Conservation (phyloP, 495 filamentous ascomycete genomes). For the Bacidia gigantensis region DNA sequence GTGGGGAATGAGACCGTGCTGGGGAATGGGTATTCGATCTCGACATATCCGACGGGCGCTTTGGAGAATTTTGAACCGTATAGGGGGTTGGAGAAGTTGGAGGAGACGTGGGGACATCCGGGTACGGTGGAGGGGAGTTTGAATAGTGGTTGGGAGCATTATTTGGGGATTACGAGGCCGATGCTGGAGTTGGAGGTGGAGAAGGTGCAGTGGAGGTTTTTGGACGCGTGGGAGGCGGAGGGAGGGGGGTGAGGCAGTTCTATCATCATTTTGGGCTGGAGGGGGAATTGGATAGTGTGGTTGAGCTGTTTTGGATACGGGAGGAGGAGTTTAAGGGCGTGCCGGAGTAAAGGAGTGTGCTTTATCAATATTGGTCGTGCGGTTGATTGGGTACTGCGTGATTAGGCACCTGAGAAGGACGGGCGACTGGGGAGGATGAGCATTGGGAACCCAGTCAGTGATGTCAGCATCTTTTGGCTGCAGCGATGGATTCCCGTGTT, state of each 20-base stretch:
- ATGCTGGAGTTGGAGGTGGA: constrained; percentile 6
- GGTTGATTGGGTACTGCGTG: too few species aligned
- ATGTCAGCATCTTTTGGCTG: too few species aligned
- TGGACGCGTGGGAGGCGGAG: constrained; percentile 5
- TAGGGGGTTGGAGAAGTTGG: constrained; percentile 24
- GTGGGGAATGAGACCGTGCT: constrained; percentile 44
- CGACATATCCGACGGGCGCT: constrained; percentile 32
- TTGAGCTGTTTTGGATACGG: constrained; percentile 7
- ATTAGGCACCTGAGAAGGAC: too few species aligned
- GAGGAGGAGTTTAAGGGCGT: background rate
- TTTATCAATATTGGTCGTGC: too few species aligned
- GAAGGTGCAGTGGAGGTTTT: constrained; percentile 11
- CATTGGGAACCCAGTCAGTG: too few species aligned
- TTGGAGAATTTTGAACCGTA: constrained; percentile 11
- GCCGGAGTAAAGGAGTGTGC: too few species aligned
- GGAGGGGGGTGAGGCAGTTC: constrained; percentile 9
- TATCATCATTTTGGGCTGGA: constrained; percentile 7
- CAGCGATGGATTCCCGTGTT: too few species aligned
- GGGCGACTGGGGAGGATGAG: too few species aligned
- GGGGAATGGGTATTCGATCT: constrained; percentile 42
- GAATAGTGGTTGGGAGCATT: constrained; percentile 11
- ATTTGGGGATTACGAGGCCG: constrained; percentile 5
- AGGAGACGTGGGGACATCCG: constrained; percentile 32
- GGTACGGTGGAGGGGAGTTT: constrained; percentile 4
- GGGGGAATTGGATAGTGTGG: background rate